Base-by-base conservation (phyloP, 106 monocot species). In the Posidonia australis region DNA sequence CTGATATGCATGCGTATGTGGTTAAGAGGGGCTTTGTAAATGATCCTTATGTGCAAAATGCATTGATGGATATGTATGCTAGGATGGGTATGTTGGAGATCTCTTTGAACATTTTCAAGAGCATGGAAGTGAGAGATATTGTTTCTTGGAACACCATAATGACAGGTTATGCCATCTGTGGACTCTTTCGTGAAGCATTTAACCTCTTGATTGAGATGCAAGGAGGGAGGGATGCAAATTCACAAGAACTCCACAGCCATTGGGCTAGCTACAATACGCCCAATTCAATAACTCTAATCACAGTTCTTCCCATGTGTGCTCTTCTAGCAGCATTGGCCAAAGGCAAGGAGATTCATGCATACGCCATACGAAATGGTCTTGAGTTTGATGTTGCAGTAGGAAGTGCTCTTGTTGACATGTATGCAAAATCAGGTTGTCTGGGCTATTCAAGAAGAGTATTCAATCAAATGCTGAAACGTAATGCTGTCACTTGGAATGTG, bases 61-160 rank as follows among this genome's bases (percentile, higher is more conserved):
- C 93, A 0, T 79, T 94, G 10, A 83, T 94, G 84, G 93, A 90
- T 60, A 86, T 90, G 93, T 94, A 94, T 51, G 74, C 75, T 1
- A 81, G 89, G 52, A 79, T 84, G 10, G 82, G 82, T n/a, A 79
- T 75, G 36, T 72, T 82, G 45, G 84, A 84, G 9, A 30, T 80
- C 54, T 81, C 89, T 44, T 51, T 53, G 44, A 74, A 66, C 62
- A 82, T 94, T 16, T 94, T 86, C 46, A 62, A 77, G 21, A 63
- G 72, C 43, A 82, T 86, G 84, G 78, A 76, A 21, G 46, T 20
- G 19, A 79, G 60, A 72, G 90, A 96, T 70, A 53, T 82, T 27
- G 90, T 96, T 23, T 84, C 90, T 46, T 94, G 90, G 94, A 94
- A 94, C 68, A 94, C 89, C 55, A 76, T 90, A 66, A 86, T 94